A percentile compares a stretch with the other conserved stretches of the same genome.
Conservation (phyloP, 2,329 filamentous ascomycete genomes). For the Aureobasidium vineae region DNA sequence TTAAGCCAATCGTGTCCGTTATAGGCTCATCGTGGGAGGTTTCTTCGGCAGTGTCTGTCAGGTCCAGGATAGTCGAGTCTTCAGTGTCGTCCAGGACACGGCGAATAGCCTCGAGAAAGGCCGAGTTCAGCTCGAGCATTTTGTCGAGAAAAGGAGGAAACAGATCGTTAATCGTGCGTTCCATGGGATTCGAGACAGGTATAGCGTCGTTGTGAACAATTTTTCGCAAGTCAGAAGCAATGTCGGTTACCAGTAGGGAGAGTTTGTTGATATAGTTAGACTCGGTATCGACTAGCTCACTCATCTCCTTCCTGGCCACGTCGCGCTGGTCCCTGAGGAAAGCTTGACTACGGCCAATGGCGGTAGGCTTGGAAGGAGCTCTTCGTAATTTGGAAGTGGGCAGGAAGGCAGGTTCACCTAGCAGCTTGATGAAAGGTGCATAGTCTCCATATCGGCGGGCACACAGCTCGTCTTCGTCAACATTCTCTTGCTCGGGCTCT, state of each 20-base stretch:
- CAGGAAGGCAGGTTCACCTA: slow-evolving; percentile 82
- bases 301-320: slow-evolving; percentile 81
- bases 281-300: slow-evolving; percentile 88
- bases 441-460: slow-evolving; percentile 76
- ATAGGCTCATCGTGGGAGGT: slow-evolving; percentile 39
- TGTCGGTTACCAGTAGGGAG: slow-evolving; percentile 74
- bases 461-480: slow-evolving; percentile 46
- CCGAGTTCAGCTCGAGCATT: slow-evolving; percentile 78
- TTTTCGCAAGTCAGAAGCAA: slow-evolving; percentile 75
- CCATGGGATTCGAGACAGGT: slow-evolving; percentile 47
- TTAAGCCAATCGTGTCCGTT: slow-evolving; percentile 66
- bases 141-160: slow-evolving; percentile 79
- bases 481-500: slow-evolving; percentile 63
- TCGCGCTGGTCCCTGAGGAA: slow-evolving; percentile 82
- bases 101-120: slow-evolving; percentile 74
- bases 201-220: slow-evolving; percentile 49
- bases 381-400: slow-evolving; percentile 81
- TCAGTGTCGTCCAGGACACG: slow-evolving; percentile 79
- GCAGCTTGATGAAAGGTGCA: slow-evolving; percentile 69
- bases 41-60: slow-evolving; percentile 57
- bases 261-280: slow-evolving; percentile 90
- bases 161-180: slow-evolving; percentile 51
- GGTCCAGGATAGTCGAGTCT: slow-evolving; percentile 72
- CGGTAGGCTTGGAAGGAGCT: slow-evolving; percentile 81
- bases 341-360: slow-evolving; percentile 71